phyloP scores from a whole-genome alignment of 768 basidiomycete species.

The Trametes sanguinea region DNA sequence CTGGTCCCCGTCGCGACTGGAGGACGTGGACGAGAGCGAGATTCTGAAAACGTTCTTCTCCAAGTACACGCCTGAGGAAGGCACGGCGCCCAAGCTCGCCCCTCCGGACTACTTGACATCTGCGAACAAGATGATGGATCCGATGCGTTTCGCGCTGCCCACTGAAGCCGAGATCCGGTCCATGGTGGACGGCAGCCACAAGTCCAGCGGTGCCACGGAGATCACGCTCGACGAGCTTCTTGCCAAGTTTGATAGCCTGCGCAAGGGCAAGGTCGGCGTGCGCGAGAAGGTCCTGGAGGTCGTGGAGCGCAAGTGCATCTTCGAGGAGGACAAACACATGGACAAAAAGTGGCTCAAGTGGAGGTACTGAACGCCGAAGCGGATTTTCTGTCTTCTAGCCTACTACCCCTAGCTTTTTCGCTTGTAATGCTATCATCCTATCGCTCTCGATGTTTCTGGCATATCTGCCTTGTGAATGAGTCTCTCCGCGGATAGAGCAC shows the following conservation, averaged over 20 bases:
- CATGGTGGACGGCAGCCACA: constrained; percentile 64
- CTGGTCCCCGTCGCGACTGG: constrained; percentile 71
- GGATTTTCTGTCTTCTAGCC: neutral
- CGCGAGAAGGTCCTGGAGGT: constrained; percentile 79
- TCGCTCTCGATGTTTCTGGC: neutral
- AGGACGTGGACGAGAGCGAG: constrained; percentile 56
- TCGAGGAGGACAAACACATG: constrained; percentile 49
- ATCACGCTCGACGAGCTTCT: constrained; percentile 66
- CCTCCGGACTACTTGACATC: constrained; percentile 29
- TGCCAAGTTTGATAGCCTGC: constrained; percentile 50
- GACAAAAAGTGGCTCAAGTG: constrained; percentile 65
- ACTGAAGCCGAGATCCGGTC: constrained; percentile 72
- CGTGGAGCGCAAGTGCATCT: constrained; percentile 63
- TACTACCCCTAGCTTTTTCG: neutral
- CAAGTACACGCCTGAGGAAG: constrained; percentile 44
- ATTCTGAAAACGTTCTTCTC: constrained; percentile 72
- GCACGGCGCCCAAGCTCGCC: constrained; percentile 30
- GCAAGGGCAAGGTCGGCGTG: constrained; percentile 59
- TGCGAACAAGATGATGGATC: constrained; percentile 26
- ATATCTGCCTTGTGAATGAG: too few relatives aligned
- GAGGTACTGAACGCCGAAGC: constrained; percentile 40
- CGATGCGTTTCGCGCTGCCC: constrained; percentile 62
- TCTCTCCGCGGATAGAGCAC: too few relatives aligned
- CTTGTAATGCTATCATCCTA: neutral
- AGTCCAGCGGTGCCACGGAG: constrained; percentile 61